A percentile compares a stretch with the other conserved stretches of the same genome.
These are phyloP conservation scores for Chlorella sorokiniana DNA, from an alignment of 139 green algal genomes.

Conservation along the genomic window DNA sequence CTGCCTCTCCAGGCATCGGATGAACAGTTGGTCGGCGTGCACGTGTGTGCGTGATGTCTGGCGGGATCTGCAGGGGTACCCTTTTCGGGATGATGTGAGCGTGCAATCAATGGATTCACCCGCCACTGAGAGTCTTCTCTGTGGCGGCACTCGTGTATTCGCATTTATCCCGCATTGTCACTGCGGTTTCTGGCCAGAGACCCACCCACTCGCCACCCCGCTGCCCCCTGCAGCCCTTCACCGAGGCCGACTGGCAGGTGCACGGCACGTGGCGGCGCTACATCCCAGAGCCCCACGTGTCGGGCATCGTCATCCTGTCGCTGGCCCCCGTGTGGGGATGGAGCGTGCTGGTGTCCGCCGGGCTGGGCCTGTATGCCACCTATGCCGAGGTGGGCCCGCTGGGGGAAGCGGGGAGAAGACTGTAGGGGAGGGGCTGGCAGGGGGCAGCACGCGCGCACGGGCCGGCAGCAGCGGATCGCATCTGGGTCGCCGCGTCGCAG, in stretches of 20 bases:
- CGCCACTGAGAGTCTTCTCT: no score
- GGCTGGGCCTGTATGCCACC: slow-evolving; percentile 9
- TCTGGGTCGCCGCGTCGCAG: no score
- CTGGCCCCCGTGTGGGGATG: slow-evolving; percentile 28
- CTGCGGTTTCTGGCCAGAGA: neutral
- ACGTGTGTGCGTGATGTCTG: neutral
- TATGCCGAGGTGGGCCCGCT: slow-evolving; percentile 11
- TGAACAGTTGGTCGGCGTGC: neutral
- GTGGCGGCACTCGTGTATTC: no score
- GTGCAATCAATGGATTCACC: no score
- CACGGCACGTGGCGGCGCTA: slow-evolving; percentile 30
- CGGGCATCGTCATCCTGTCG: neutral
- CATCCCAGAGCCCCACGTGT: slow-evolving; percentile 7
- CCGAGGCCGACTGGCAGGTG: neutral
- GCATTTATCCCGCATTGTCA: no score
- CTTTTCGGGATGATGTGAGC: slow-evolving; percentile 20
- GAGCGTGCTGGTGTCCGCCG: slow-evolving; percentile 3
- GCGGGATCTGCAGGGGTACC: neutral
- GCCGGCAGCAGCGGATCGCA: no score
- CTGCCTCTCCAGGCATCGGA: no score
- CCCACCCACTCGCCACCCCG: neutral
- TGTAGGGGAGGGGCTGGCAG: no score
- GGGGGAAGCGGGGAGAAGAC: neutral
- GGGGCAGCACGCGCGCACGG: no score
- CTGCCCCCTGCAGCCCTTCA: neutral